phyloP scores from a whole-genome alignment of 179 eudicot genomes.

The Sideroxylon spinosum region DNA sequence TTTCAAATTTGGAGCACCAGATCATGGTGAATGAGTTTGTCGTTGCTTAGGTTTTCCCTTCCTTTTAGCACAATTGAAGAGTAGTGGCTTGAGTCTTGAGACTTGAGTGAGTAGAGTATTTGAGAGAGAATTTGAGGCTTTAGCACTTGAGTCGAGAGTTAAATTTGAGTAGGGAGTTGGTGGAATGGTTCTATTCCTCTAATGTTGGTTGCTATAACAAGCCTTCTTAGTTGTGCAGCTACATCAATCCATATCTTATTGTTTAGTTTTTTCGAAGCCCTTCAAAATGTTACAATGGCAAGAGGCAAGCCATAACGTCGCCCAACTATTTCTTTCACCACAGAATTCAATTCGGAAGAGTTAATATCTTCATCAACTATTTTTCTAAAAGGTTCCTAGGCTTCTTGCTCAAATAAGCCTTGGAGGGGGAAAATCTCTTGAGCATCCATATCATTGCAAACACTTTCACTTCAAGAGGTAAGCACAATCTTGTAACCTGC shows the following conservation, averaged over 20 bases:
- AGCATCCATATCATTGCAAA: slow-evolving; percentile 35
- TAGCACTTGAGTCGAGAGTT: slow-evolving; percentile 29
- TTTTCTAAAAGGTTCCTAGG: slow-evolving; percentile 31
- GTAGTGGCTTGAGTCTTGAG: no score
- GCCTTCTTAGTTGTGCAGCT: slow-evolving; percentile 21
- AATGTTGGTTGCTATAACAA: slow-evolving; percentile 22
- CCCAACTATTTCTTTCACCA: slow-evolving; percentile 16
- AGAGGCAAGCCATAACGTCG: slow-evolving; percentile 41
- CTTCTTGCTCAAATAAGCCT: slow-evolving; percentile 10
- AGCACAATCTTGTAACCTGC: neutral
- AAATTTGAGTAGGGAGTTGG: no score
- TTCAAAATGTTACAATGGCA: slow-evolving; percentile 34
- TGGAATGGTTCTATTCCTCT: slow-evolving; percentile 36
- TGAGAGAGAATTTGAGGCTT: no score
- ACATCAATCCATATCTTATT: slow-evolving; percentile 29
- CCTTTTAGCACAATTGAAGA: no score
- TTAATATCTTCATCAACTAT: slow-evolving; percentile 15
- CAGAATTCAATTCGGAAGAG: neutral
- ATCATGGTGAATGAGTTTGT: no score
- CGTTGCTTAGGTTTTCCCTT: no score
- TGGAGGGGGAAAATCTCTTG: slow-evolving; percentile 22
- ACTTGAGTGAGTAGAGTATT: no score
- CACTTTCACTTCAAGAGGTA: slow-evolving; percentile 23
- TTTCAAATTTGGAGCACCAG: no score
- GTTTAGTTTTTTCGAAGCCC: slow-evolving; percentile 28